A percentile compares a stretch with the other conserved stretches of the same genome.
phyloP scores from a whole-genome alignment of 345 rosid species.

The Melaleuca quinquenervia region DNA sequence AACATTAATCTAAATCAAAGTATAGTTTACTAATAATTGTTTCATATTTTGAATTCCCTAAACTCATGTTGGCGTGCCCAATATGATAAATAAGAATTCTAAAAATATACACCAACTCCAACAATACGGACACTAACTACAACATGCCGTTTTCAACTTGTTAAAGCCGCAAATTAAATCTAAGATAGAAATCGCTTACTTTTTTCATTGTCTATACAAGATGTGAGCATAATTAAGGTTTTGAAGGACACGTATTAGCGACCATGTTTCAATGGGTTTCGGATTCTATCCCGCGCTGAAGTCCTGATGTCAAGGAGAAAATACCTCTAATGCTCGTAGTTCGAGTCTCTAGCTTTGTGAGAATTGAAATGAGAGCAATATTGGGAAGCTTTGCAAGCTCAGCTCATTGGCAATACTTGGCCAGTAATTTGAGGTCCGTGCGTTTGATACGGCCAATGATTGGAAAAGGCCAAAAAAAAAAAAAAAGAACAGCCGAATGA shows the following conservation, averaged over 20 bases:
- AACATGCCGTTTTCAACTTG: neutral
- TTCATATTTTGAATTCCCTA: too few species aligned
- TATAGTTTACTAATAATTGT: too few species aligned
- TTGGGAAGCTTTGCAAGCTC: neutral
- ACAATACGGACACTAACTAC: constrained; percentile 4
- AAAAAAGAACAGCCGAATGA: neutral
- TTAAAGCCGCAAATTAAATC: neutral
- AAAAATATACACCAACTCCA: too few species aligned
- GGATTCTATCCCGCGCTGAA: neutral
- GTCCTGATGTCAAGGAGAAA: neutral
- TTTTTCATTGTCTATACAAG: neutral
- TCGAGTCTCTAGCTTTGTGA: neutral
- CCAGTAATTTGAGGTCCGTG: neutral
- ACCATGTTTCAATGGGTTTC: neutral
- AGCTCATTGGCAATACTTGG: neutral
- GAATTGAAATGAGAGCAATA: neutral
- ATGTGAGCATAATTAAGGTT: neutral
- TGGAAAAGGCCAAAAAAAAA: too few species aligned
- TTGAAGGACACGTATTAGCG: neutral
- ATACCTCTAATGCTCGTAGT: neutral
- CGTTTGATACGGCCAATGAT: neutral
- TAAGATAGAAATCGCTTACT: neutral
- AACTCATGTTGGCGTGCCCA: too few species aligned
- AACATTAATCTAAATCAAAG: too few species aligned
- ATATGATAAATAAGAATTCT: too few species aligned